phyloP scores from a whole-genome alignment of 2,329 filamentous ascomycete species.

The Chalaropsis ovoidea region DNA sequence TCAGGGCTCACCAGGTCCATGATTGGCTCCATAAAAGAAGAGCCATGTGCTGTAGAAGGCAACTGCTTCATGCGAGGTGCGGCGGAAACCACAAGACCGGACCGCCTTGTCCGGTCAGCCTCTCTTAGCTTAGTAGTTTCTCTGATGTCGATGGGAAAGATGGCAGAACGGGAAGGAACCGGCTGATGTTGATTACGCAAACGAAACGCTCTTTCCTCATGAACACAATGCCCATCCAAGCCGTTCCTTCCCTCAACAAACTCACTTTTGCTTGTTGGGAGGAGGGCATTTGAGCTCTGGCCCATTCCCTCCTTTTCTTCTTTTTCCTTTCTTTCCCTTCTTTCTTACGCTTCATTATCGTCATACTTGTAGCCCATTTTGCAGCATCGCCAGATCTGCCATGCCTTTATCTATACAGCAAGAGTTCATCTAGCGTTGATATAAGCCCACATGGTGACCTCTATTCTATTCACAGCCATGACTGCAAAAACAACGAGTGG shows the following conservation, averaged over 20 bases:
- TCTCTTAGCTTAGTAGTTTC: too few relatives aligned
- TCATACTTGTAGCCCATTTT: not conserved
- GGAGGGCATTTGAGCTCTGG: not conserved
- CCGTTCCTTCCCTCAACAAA: not conserved
- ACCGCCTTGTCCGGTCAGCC: too few relatives aligned
- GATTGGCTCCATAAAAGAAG: too few relatives aligned
- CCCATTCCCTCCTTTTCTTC: not conserved
- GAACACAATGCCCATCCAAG: not conserved
- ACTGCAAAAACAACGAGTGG: conserved; percentile 56
- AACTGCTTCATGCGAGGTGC: too few relatives aligned
- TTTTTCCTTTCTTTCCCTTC: not conserved
- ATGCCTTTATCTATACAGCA: not conserved
- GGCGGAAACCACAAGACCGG: too few relatives aligned
- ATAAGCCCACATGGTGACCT: too few relatives aligned
- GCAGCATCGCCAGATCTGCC: not conserved
- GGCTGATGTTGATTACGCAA: not conserved
- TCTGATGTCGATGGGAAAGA: too few relatives aligned
- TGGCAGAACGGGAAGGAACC: not conserved
- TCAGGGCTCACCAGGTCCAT: not conserved
- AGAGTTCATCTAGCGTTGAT: too few relatives aligned
- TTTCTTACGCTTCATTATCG: not conserved
- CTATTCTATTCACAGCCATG: too few relatives aligned
- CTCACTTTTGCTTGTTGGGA: too few relatives aligned
- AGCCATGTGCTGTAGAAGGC: too few relatives aligned
- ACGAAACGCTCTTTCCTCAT: not conserved